These are phyloP conservation scores for Neofusicoccum ribis DNA, from an alignment of 2,329 filamentous ascomycete genomes.

Conservation along the genomic window DNA sequence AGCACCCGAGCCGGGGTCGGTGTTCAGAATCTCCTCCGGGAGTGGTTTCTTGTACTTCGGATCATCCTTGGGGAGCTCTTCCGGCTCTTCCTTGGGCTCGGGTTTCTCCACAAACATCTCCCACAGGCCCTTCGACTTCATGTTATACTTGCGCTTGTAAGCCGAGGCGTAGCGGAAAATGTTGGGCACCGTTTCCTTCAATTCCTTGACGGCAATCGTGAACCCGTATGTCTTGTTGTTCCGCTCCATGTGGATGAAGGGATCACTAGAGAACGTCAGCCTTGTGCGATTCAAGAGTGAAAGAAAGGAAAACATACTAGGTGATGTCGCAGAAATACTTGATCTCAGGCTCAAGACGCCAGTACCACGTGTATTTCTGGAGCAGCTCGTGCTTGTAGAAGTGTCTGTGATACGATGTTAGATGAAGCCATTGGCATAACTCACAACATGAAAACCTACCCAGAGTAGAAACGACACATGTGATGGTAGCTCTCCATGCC, in stretches of 20 bases:
- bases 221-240: conserved; percentile 98
- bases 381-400: conserved; percentile 97
- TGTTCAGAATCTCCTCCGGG: conserved; percentile 78
- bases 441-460: conserved; percentile 56
- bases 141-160: conserved; percentile 89
- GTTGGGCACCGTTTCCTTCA: conserved; percentile 96
- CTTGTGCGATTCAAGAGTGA: not conserved
- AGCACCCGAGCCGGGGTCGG: conserved; percentile 68
- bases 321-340: conserved; percentile 99
- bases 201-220: conserved; percentile 96
- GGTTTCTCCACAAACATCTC: conserved; percentile 94
- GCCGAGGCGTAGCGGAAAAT: conserved; percentile 99
- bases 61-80: conserved; percentile 61
- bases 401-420: conserved; percentile 56
- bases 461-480: conserved; percentile 99
- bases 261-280: conserved; percentile 62
- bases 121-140: conserved; percentile 91
- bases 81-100: conserved; percentile 55
- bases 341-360: conserved; percentile 98
- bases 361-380: conserved; percentile 99
- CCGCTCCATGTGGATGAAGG: conserved; percentile 92
- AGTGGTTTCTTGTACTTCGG: conserved; percentile 66
- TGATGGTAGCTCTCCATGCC: conserved; percentile 98
- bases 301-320: conserved; percentile 63
- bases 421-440: not conserved